Conservation (phyloP, 495 filamentous ascomycete species). For the Bacidia gigantensis region DNA sequence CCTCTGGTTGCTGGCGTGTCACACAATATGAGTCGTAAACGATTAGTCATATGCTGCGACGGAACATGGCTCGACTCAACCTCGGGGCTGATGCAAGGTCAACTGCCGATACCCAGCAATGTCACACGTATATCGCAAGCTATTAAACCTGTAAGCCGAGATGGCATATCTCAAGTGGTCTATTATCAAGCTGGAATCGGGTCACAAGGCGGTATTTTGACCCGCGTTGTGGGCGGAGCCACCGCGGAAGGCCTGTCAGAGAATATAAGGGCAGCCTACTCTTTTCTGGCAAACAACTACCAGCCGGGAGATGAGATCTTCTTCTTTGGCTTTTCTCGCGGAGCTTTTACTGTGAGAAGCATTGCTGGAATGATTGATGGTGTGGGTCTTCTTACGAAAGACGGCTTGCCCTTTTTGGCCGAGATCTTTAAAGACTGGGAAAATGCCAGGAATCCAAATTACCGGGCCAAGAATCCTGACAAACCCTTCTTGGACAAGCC, state of each 20-base stretch:
- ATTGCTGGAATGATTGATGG: slow-evolving; percentile 40
- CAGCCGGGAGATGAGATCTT: slow-evolving; percentile 41
- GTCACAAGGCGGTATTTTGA: slow-evolving; percentile 20
- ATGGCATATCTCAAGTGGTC: slow-evolving; percentile 32
- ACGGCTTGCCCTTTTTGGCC: slow-evolving; percentile 30
- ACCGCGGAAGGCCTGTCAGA: slow-evolving; percentile 17
- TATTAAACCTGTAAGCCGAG: slow-evolving; percentile 22
- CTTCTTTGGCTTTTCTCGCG: slow-evolving; percentile 47
- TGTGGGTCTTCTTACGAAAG: slow-evolving; percentile 33
- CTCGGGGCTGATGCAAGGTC: slow-evolving; percentile 13
- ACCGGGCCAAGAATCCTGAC: slow-evolving; percentile 35
- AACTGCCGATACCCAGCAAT: slow-evolving; percentile 30
- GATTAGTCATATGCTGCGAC: slow-evolving; percentile 18
- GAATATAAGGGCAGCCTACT: slow-evolving; percentile 35
- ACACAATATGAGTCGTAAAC: slow-evolving; percentile 10
- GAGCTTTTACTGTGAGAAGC: slow-evolving; percentile 41
- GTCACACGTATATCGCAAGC: slow-evolving; percentile 31
- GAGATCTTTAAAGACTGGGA: slow-evolving; percentile 37
- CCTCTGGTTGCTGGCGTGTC: background rate
- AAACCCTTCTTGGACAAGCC: slow-evolving; percentile 45
- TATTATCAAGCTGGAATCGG: slow-evolving; percentile 44
- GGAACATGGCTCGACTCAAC: slow-evolving; percentile 17
- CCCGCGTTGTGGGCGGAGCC: slow-evolving; percentile 14
- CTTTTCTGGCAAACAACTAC: slow-evolving; percentile 39
- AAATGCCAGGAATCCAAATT: slow-evolving; percentile 20